Conservation (phyloP, 2,329 filamentous ascomycete species). For the Pseudogymnoascus sp. region DNA sequence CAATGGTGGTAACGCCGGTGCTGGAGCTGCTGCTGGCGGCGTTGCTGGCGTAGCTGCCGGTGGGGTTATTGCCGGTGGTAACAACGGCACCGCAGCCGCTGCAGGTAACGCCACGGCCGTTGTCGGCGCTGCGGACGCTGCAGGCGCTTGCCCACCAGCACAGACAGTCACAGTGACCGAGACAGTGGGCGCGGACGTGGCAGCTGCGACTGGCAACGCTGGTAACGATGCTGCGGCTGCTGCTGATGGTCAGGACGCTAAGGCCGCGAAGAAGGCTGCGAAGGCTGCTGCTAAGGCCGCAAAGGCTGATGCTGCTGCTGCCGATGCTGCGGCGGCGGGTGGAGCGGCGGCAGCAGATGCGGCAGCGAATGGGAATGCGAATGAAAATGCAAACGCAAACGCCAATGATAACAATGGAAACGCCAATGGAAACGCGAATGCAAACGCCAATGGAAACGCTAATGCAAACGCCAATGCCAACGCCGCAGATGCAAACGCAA, state of each 20-base stretch:
- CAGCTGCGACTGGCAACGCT: not conserved
- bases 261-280: not conserved
- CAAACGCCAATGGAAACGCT: not conserved
- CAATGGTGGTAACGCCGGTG: not conserved
- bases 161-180: not conserved
- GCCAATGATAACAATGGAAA: constrained; percentile 14
- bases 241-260: not conserved
- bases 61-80: not conserved
- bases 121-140: not conserved
- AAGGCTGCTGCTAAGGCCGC: not conserved
- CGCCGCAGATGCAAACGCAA: constrained; percentile 16
- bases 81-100: not conserved
- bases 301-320: not conserved
- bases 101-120: not conserved
- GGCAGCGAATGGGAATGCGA: not conserved
- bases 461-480: not conserved
- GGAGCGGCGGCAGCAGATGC: not conserved
- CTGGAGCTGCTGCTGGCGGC: not conserved
- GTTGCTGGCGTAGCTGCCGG: not conserved
- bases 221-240: not conserved
- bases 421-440: not conserved
- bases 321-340: not conserved
- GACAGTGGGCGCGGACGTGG: not conserved
- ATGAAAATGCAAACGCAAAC: constrained; percentile 10
- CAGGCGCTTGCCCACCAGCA: constrained; percentile 8